phyloP scores from a whole-genome alignment of 2,329 filamentous ascomycete genomes.

The Colletotrichum agaves region DNA sequence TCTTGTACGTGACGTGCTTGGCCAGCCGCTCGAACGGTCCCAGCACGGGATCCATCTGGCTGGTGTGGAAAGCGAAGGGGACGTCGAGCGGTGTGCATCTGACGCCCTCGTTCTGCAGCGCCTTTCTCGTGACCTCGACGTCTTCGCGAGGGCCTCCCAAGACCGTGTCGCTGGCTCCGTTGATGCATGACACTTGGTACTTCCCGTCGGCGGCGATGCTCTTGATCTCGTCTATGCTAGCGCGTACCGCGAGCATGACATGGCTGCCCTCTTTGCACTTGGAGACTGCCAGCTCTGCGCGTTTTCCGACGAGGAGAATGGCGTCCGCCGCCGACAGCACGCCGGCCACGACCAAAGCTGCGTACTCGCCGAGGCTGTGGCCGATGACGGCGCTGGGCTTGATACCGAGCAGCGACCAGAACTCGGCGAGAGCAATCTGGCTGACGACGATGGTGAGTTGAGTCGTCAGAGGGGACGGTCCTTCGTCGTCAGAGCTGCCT shows the following conservation, averaged over 20 bases:
- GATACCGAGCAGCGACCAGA: constrained; percentile 67
- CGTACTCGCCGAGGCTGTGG: constrained; percentile 78
- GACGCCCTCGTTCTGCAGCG: constrained; percentile 45
- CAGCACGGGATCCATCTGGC: constrained; percentile 65
- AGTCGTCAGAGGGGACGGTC: background rate
- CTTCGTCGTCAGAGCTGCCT: background rate
- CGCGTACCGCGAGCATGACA: constrained; percentile 63
- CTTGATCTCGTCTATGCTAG: constrained; percentile 65
- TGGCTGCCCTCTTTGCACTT: constrained; percentile 74
- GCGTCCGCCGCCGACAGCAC: constrained; percentile 77
- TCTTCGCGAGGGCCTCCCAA: constrained; percentile 59
- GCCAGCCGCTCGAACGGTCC: constrained; percentile 65
- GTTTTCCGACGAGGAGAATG: constrained; percentile 76
- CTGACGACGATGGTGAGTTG: constrained; percentile 63
- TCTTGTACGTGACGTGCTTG: constrained; percentile 49
- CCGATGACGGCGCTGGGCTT: constrained; percentile 66
- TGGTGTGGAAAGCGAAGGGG: constrained; percentile 64
- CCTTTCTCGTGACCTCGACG: constrained; percentile 55
- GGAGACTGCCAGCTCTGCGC: constrained; percentile 72
- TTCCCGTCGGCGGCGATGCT: constrained; percentile 45
- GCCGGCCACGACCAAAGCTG: constrained; percentile 75
- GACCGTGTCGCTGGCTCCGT: constrained; percentile 79
- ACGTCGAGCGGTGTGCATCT: constrained; percentile 59
- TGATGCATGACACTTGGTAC: constrained; percentile 75
- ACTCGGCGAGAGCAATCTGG: constrained; percentile 65